Conservation (phyloP, 106 monocot species). For the Vanilla planifolia region DNA sequence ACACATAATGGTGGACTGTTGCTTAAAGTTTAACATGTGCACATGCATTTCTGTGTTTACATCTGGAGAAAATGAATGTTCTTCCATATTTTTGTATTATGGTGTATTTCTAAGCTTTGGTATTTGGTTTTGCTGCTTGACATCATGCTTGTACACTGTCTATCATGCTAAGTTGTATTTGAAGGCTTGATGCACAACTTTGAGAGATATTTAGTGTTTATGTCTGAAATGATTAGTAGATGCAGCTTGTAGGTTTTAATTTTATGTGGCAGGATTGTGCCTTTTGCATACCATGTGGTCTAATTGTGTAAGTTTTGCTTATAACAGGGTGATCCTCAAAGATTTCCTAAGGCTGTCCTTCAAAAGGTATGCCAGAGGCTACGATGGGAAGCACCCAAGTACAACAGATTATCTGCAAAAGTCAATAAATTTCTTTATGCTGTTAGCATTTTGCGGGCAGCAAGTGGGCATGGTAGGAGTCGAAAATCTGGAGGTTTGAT, state of each 20-base stretch:
- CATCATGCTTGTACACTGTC: no score
- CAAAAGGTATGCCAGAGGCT: slow-evolving; percentile 90
- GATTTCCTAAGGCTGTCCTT: slow-evolving; percentile 76
- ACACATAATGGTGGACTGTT: no score
- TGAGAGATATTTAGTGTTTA: neutral
- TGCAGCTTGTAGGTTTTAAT: neutral
- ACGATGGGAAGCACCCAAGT: slow-evolving; percentile 94
- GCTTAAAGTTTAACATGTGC: no score
- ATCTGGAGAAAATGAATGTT: neutral
- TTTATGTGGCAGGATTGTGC: neutral
- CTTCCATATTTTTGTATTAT: slow-evolving; percentile 1
- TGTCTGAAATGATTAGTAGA: neutral
- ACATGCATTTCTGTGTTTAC: neutral
- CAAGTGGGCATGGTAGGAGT: slow-evolving; percentile 84
- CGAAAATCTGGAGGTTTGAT: slow-evolving; percentile 87
- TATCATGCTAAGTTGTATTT: no score
- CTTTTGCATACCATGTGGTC: neutral
- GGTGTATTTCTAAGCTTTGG: neutral
- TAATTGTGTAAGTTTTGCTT: slow-evolving; percentile 3
- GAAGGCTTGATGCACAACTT: neutral
- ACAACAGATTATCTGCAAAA: slow-evolving; percentile 61
- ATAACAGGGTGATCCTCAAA: slow-evolving; percentile 58
- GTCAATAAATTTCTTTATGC: slow-evolving; percentile 64
- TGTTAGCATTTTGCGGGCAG: slow-evolving; percentile 69
- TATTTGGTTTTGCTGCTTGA: no score